Conservation (phyloP, 768 basidiomycete genomes). For the Agaricus subrufescens region DNA sequence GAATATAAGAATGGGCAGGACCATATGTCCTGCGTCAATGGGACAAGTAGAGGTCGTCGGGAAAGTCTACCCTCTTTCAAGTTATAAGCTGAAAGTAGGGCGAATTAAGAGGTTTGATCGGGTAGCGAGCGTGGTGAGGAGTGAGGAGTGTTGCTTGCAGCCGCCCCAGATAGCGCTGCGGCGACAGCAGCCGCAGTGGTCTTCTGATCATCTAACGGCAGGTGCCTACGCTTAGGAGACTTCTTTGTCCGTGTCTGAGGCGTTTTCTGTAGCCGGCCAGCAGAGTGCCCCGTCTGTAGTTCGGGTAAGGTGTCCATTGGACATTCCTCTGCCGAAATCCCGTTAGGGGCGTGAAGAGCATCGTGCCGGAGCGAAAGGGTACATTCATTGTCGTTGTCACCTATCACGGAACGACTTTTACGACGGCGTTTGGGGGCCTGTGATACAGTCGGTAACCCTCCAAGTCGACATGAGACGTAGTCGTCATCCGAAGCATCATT, state of each 20-base stretch:
- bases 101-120: not conserved
- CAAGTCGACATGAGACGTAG: not conserved
- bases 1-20: too few species aligned
- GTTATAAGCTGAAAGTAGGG: too few species aligned
- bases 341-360: not conserved
- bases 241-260: not conserved
- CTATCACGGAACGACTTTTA: not conserved
- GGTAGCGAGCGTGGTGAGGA: not conserved
- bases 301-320: not conserved
- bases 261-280: not conserved
- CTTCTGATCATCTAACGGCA: not conserved
- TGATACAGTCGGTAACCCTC: not conserved
- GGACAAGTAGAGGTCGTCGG: too few species aligned
- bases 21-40: too few species aligned
- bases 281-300: too few species aligned
- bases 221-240: not conserved
- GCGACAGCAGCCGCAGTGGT: conserved; percentile 7
- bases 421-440: conserved; percentile 4
- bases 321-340: not conserved
- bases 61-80: too few species aligned
- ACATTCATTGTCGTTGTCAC: not conserved
- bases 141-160: not conserved
- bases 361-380: not conserved
- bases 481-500: not conserved
- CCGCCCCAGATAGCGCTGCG: not conserved